phyloP scores from a whole-genome alignment of 495 filamentous ascomycete genomes.

The Amphirosellinia nigrospora region DNA sequence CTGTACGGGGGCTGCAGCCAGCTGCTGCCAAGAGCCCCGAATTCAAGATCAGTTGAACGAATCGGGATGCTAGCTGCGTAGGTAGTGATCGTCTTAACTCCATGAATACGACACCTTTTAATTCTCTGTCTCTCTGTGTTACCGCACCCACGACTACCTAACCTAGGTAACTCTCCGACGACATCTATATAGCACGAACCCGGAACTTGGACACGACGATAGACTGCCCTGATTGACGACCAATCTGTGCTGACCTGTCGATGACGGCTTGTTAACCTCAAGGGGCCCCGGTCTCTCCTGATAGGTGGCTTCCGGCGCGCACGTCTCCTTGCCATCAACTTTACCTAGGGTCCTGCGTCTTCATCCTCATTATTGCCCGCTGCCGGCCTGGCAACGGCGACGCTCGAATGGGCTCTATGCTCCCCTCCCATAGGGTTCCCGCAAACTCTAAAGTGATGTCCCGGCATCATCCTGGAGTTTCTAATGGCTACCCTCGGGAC shows the following conservation, averaged over 20 bases:
- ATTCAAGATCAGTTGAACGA: slow-evolving; percentile 20
- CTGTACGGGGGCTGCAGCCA: not conserved
- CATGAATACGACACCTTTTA: slow-evolving; percentile 38
- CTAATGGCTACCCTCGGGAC: slow-evolving; percentile 78
- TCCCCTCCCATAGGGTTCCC: slow-evolving; percentile 49
- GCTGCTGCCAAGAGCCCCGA: slow-evolving; percentile 22
- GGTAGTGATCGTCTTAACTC: slow-evolving; percentile 32
- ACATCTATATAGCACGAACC: not conserved
- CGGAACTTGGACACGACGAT: not conserved
- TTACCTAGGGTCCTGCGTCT: not conserved
- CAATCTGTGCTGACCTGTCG: slow-evolving; percentile 10
- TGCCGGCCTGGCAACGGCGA: slow-evolving; percentile 5
- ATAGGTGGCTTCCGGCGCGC: slow-evolving; percentile 25
- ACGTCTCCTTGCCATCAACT: slow-evolving; percentile 18
- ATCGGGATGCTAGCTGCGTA: not conserved
- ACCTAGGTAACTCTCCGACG: no score
- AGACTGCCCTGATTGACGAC: not conserved
- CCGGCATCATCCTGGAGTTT: slow-evolving; percentile 69
- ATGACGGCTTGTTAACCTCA: slow-evolving; percentile 25
- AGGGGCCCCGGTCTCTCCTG: slow-evolving; percentile 23
- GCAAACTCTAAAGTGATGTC: slow-evolving; percentile 61
- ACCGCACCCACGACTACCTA: slow-evolving; percentile 3
- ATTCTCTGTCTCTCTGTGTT: slow-evolving; percentile 31
- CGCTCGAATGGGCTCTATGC: slow-evolving; percentile 39
- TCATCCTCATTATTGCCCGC: slow-evolving; percentile 4